Evolutionary conservation across 768 basidiomycete species (phyloP).

Genomic region (Leccinellum albellum): DNA sequence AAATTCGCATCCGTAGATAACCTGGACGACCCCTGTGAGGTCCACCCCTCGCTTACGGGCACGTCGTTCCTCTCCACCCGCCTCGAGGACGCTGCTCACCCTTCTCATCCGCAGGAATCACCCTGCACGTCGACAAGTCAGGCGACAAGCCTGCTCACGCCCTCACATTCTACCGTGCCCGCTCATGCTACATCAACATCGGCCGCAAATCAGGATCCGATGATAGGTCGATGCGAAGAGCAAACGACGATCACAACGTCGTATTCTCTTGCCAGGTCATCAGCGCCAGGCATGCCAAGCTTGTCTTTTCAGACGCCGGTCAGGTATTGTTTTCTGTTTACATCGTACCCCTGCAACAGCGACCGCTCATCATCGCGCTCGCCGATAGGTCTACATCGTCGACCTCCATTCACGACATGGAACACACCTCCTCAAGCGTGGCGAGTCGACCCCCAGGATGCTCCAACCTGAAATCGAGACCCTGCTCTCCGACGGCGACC

Average conservation of each 20-base stretch:
- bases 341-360: slow-evolving; percentile 2
- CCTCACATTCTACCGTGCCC: slow-evolving; percentile 51
- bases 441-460: slow-evolving; percentile 44
- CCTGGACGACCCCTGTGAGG: slow-evolving; percentile 26
- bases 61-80: slow-evolving; percentile 21
- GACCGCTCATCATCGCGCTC: slow-evolving; percentile 8
- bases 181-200: slow-evolving; percentile 53
- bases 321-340: slow-evolving; percentile 42
- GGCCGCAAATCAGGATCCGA: slow-evolving; percentile 62
- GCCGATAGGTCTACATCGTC: slow-evolving; percentile 56
- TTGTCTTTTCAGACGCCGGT: slow-evolving; percentile 66
- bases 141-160: slow-evolving; percentile 42
- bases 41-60: slow-evolving; percentile 41
- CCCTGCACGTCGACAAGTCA: slow-evolving; percentile 54
- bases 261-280: slow-evolving; percentile 77
- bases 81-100: slow-evolving; percentile 11
- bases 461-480: slow-evolving; percentile 55
- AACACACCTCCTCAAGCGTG: slow-evolving; percentile 57
- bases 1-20: slow-evolving; percentile 29
- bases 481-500: slow-evolving; percentile 61
- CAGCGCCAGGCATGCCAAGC: slow-evolving; percentile 74
- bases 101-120: slow-evolving; percentile 44
- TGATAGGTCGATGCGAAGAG: slow-evolving; percentile 35
- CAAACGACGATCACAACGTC: slow-evolving; percentile 44
- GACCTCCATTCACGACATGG: slow-evolving; percentile 77